phyloP scores from a whole-genome alignment of 2,329 filamentous ascomycete species.

The Orbilia javanica region DNA sequence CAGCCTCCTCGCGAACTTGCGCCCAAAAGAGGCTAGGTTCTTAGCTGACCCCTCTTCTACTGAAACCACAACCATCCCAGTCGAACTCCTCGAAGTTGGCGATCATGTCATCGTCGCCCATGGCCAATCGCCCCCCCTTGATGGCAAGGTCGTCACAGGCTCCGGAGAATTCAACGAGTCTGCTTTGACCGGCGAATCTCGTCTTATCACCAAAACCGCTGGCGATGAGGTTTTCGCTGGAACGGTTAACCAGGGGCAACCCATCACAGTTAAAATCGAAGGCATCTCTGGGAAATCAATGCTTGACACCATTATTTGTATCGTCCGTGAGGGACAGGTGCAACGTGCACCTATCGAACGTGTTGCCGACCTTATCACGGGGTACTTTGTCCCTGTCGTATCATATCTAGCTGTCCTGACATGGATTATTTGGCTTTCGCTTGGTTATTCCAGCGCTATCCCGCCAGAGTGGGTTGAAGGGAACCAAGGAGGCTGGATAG shows the following conservation, averaged over 20 bases:
- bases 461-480: constrained; percentile 71
- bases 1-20: constrained; percentile 79
- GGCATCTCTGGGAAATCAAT: constrained; percentile 77
- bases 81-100: constrained; percentile 80
- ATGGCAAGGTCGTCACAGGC: constrained; percentile 76
- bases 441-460: constrained; percentile 73
- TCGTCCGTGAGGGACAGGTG: constrained; percentile 82
- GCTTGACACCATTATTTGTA: constrained; percentile 82
- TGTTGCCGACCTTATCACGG: constrained; percentile 78
- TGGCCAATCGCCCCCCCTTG: constrained; percentile 85
- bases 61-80: constrained; percentile 69
- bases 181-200: constrained; percentile 84
- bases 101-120: constrained; percentile 81
- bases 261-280: constrained; percentile 75
- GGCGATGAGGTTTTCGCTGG: constrained; percentile 79
- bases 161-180: constrained; percentile 83
- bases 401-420: constrained; percentile 77
- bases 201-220: constrained; percentile 73
- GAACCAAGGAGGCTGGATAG: constrained; percentile 74
- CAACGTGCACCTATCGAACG: constrained; percentile 81
- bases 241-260: constrained; percentile 78
- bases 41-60: constrained; percentile 68
- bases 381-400: constrained; percentile 81
- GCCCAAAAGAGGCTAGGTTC: constrained; percentile 81
- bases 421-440: constrained; percentile 77